These are phyloP conservation scores for Candida ipomoeae DNA, from an alignment of 805 yeast species.

Conservation along the genomic window DNA sequence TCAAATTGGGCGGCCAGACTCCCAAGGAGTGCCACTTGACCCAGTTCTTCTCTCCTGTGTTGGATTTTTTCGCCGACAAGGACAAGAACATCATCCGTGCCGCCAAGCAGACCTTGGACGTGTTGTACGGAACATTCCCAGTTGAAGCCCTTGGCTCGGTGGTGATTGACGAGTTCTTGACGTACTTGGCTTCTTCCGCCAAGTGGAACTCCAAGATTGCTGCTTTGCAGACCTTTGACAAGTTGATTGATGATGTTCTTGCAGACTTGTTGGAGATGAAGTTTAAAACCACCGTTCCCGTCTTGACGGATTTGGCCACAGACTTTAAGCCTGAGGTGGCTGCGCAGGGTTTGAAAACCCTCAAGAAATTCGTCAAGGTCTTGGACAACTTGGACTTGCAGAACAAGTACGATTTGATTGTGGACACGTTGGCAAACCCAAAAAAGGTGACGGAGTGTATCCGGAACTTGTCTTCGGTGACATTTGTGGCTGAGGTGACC, in stretches of 20 bases:
- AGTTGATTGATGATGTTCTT: conserved; percentile 72
- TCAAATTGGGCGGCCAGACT: conserved; percentile 59
- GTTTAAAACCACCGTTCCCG: conserved; percentile 76
- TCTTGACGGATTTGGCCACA: conserved; percentile 82
- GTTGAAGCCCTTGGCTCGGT: conserved; percentile 73
- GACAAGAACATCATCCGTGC: conserved; percentile 82
- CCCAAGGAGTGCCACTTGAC: conserved; percentile 75
- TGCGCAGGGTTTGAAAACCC: conserved; percentile 69
- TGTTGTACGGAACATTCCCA: conserved; percentile 67
- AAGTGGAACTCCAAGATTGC: conserved; percentile 91
- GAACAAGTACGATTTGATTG: conserved; percentile 77
- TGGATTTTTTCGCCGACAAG: conserved; percentile 79
- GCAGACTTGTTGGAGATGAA: conserved; percentile 79
- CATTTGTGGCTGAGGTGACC: conserved; percentile 97
- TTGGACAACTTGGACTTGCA: conserved; percentile 90
- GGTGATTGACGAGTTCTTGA: conserved; percentile 56
- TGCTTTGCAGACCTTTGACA: conserved; percentile 70
- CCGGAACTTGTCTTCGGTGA: conserved; percentile 84
- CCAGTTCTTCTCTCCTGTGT: conserved; percentile 57
- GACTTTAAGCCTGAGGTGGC: conserved; percentile 97
- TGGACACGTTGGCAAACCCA: conserved; percentile 88
- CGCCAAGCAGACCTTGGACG: conserved; percentile 74
- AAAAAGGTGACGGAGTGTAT: conserved; percentile 83
- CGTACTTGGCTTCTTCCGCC: conserved; percentile 72
- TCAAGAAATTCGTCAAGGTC: conserved; percentile 68